Evolutionary conservation across 2,329 filamentous ascomycete species (phyloP).

Genomic region (Huntiella decipiens): DNA sequence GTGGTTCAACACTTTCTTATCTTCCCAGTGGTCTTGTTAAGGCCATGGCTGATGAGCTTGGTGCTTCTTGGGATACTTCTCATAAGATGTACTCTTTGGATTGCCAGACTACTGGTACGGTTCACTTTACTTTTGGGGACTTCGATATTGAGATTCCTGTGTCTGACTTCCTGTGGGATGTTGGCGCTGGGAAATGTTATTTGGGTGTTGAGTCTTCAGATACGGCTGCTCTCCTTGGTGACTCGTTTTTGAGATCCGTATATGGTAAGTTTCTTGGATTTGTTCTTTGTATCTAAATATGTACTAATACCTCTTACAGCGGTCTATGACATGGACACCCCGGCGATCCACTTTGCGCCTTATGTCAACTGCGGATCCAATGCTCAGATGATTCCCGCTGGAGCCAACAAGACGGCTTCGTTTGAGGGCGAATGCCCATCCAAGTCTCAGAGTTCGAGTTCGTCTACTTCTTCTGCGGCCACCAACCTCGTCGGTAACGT

Average conservation of each 20-base stretch:
- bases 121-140: conserved; percentile 31
- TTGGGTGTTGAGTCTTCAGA: conserved; percentile 28
- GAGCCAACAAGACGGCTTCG: conserved; percentile 12
- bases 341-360: conserved; percentile 15
- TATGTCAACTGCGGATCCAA: conserved; percentile 16
- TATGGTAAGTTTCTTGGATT: conserved; percentile 16
- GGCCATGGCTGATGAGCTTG: conserved; percentile 25
- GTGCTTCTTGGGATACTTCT: conserved; percentile 23
- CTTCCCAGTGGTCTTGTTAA: conserved; percentile 38
- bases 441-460: background rate
- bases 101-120: conserved; percentile 21
- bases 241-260: conserved; percentile 26
- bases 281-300: background rate
- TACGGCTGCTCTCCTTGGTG: conserved; percentile 20
- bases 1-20: conserved; percentile 47
- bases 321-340: conserved; percentile 15
- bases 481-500: background rate
- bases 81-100: conserved; percentile 30
- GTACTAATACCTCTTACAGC: conserved; percentile 6
- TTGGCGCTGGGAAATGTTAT: conserved; percentile 19
- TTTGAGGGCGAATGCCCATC: conserved; percentile 14
- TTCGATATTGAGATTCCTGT: conserved; percentile 25
- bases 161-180: conserved; percentile 27
- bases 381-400: conserved; percentile 14
- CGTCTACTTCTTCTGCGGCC: background rate